Base-by-base conservation (phyloP, 257 asterid species). In the Solanum gracilifrons region DNA sequence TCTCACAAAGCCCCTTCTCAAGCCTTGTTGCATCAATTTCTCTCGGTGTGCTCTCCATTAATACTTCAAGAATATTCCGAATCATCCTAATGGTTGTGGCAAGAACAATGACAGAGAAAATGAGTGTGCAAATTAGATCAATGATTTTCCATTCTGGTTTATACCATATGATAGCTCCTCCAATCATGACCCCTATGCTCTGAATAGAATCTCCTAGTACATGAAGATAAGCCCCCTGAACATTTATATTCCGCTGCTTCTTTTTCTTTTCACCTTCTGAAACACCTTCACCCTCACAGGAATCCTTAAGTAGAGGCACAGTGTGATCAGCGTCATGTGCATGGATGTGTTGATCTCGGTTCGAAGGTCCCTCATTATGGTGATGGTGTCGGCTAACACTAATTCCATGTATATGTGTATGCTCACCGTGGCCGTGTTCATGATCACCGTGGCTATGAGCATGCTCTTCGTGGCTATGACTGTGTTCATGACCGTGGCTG, bases 201-300 rank as follows among this genome's bases (percentile, higher is more conserved):
- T 95, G 99, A 84, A 95, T 91, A 10, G 98, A 95, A 89, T 97
- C 99, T 82, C 98, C 98, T 5, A 97, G 92, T 13, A 95, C 97
- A 69, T 97, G 99, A 84, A 97, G 98, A 87, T 97, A 97, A 83
- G 99, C 98, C 35, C 99, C 99, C 86, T 95, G 99, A 21, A 95
- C 90, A n/a, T 97, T 97, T 82, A 97, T 92, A 89, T 97, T 97
- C 72, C 87, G 73, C 39, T 91, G 91, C 92, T 93, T 93, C 88
- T 87, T 88, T 62, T 92, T 90, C 2, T 69, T 20, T 86, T 85
- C 91, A 13, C 74, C 90, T 58, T 87, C 87, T n/a, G 92, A 62
- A 41, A 87, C 87, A 21, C 69, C 85, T 84, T 88, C 93, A 62
- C 80, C 89, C n/a, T 88, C 91, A 4, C 51, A 62, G n/a, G 89